Evolutionary conservation across 2,329 filamentous ascomycete genomes (phyloP), one percentile per base, ranked within the genome.

Genomic region (Didymosphaeria variabile): DNA sequence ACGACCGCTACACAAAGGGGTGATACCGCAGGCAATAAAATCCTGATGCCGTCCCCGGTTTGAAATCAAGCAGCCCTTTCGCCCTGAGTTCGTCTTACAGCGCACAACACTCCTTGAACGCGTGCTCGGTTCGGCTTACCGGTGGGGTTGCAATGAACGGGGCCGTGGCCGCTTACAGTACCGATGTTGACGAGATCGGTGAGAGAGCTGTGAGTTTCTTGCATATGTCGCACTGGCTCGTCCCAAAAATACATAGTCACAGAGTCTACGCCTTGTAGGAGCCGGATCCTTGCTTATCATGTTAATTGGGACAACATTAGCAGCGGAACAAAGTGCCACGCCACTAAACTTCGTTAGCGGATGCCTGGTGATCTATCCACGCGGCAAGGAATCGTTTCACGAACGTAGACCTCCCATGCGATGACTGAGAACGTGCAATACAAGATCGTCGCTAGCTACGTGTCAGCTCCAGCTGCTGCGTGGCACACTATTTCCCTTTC

Each of bases 11-110:
- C 52, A 55, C 52, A 45, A 42, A 45, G 15, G 8, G 51, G 52
- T 46, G 52, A 13, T 55, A 55, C 52, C 29, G n/a, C 52, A 55
- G 52, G 40, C 29, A 55, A 46, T 46, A 55, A 5, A 55, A 38
- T 17, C 29, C 40, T 45, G 23, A 23, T 23, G 26, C 40, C 34
- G 40, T 55, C 42, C 52, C 52, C n/a, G 17, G 52, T 45, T 34
- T 13, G n/a, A 45, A 45, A 29, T 13, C 8, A 12, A 55, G 10
- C 40, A 45, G 17, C 52, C 6, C 38, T 46, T 36, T 29, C 12
- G 26, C 26, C 21, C 23, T 32, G 42, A 55, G 2, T 15, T 8
- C 17, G 29, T 36, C 31, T 36, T 15, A 55, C 53, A 34, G 40
- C 12, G 32, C 23, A 45, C 40, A 26, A 15, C 31, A 36, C 3